These are phyloP conservation scores for Adansonia madagascariensis DNA, from an alignment of 441 rosid species.

Conservation along the genomic window DNA sequence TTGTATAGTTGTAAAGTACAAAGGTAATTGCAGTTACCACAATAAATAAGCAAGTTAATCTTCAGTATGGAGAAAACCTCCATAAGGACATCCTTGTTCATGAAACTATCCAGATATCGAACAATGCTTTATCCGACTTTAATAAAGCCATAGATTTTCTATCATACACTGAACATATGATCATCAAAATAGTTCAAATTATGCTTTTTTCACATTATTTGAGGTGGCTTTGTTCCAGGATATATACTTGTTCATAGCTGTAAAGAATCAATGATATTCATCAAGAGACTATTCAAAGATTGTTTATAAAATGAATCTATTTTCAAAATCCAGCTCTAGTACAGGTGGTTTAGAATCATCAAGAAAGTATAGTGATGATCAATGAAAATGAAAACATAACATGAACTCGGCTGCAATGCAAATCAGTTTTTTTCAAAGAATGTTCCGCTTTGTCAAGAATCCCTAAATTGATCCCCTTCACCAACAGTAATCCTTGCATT, in stretches of 20 bases:
- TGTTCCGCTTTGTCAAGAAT: constrained; percentile 25
- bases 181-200: constrained; percentile 7
- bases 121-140: neutral
- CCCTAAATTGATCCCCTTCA: constrained; percentile 7
- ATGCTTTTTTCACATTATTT: neutral
- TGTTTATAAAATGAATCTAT: constrained; percentile 14
- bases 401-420: neutral
- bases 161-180: neutral
- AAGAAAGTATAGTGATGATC: neutral
- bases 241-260: neutral
- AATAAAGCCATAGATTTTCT: neutral
- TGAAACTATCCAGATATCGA: neutral
- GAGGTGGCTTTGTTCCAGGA: neutral
- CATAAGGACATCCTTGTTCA: neutral
- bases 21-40: neutral
- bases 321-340: constrained; percentile 25
- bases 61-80: neutral
- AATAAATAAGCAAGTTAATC: neutral
- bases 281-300: neutral
- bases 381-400: constrained; percentile 7
- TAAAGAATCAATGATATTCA: neutral
- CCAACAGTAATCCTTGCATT: neutral
- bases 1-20: neutral
- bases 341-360: constrained; percentile 22
- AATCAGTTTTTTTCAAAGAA: constrained; percentile 24